A percentile compares a stretch with the other conserved stretches of the same genome.
Evolutionary conservation across 768 basidiomycete genomes (phyloP).

Genomic region (Boletus pseudo-olivaceus): DNA sequence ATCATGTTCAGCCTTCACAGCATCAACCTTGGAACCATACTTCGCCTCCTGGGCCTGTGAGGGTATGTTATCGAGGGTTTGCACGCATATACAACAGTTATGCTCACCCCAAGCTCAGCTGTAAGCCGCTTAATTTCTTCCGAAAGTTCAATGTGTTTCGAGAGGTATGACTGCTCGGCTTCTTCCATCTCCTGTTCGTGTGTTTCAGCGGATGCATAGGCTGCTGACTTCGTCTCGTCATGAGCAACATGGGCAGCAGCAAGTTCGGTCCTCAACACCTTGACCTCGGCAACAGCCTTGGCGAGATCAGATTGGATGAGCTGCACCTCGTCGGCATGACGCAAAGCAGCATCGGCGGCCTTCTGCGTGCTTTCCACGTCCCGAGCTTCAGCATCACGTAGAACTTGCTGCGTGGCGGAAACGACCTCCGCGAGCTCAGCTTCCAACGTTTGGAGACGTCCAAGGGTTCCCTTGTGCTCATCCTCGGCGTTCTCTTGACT

Average conservation of each 20-base stretch:
- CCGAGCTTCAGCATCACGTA: conserved; percentile 45
- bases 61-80: not conserved
- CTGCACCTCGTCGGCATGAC: conserved; percentile 47
- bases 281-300: conserved; percentile 41
- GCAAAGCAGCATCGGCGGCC: conserved; percentile 38
- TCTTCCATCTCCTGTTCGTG: conserved; percentile 51
- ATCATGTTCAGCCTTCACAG: conserved; percentile 62
- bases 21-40: conserved; percentile 64
- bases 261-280: conserved; percentile 47
- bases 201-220: conserved; percentile 42
- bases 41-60: conserved; percentile 63
- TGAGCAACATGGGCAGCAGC: conserved; percentile 41
- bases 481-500: conserved; percentile 63
- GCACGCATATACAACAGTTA: not conserved
- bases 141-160: conserved; percentile 49
- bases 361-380: conserved; percentile 42
- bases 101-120: conserved; percentile 63
- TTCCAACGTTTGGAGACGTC: conserved; percentile 50
- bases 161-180: conserved; percentile 45
- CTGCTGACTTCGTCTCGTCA: conserved; percentile 46
- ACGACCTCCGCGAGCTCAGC: conserved; percentile 48
- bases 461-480: conserved; percentile 42
- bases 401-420: conserved; percentile 45
- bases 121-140: conserved; percentile 55
- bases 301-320: conserved; percentile 43